A percentile compares a stretch with the other conserved stretches of the same genome.
phyloP scores from a whole-genome alignment of 768 basidiomycete species.

The Lentinula boryana region DNA sequence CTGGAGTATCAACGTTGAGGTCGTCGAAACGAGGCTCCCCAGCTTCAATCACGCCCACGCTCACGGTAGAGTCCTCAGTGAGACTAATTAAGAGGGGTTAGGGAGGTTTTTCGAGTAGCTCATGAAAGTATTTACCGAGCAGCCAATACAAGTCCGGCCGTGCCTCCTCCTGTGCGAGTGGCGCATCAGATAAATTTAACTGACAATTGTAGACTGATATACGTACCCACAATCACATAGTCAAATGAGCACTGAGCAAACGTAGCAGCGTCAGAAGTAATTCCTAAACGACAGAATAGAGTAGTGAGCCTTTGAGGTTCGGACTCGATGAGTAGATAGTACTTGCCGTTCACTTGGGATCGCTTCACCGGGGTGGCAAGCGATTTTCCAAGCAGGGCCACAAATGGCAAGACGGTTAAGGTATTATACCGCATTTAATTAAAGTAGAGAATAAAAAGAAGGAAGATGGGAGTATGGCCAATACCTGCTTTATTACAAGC shows the following conservation, averaged over 20 bases:
- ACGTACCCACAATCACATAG: neutral
- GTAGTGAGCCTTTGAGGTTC: neutral
- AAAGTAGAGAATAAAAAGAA: neutral
- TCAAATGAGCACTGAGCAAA: neutral
- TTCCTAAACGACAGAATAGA: neutral
- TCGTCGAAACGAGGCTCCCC: constrained; percentile 12
- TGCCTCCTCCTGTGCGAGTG: constrained; percentile 6
- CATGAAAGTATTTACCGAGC: neutral
- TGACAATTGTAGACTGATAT: no score
- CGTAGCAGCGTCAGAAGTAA: neutral
- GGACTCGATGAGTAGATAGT: neutral
- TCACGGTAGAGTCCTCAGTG: constrained; percentile 5
- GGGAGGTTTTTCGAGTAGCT: neutral
- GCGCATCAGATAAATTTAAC: neutral
- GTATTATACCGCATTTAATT: neutral
- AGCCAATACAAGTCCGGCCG: constrained; percentile 15
- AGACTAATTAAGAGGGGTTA: neutral
- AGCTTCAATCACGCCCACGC: constrained; percentile 18
- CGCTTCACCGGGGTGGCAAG: neutral
- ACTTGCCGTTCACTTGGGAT: neutral
- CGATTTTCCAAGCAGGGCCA: neutral
- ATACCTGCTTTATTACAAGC: neutral
- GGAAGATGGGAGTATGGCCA: neutral
- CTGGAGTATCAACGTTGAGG: constrained; percentile 13
- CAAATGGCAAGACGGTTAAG: neutral